A percentile compares a stretch with the other conserved stretches of the same genome.
phyloP scores from a whole-genome alignment of 176 grass and related monocot genomes.

The Avena eriantha region DNA sequence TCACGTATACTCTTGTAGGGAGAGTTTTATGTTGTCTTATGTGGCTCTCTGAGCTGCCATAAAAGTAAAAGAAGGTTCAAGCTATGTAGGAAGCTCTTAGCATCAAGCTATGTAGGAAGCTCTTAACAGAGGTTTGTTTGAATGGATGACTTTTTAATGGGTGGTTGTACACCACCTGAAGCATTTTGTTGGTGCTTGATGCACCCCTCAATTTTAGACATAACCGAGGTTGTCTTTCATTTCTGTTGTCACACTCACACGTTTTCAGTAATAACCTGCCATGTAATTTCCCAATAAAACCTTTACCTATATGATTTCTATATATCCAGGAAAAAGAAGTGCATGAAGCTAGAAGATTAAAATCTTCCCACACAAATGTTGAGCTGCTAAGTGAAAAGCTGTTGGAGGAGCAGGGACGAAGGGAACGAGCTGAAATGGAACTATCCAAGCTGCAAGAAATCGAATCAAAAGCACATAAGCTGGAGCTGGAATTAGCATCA shows the following conservation, averaged over 20 bases:
- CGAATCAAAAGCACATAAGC: constrained; percentile 68
- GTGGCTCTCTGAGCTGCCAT: constrained; percentile 16
- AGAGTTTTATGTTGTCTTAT: constrained; percentile 11
- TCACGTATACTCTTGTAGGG: constrained; percentile 9
- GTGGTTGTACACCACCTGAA: neutral
- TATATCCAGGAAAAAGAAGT: constrained; percentile 82
- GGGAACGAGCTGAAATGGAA: constrained; percentile 76
- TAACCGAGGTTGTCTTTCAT: constrained; percentile 6
- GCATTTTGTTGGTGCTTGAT: constrained; percentile 21
- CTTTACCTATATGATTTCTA: constrained; percentile 41
- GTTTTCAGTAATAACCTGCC: constrained; percentile 1
- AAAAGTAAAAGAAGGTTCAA: neutral
- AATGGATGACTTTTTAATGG: neutral
- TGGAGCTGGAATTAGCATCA: constrained; percentile 82
- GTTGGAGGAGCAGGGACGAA: constrained; percentile 76
- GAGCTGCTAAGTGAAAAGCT: constrained; percentile 94
- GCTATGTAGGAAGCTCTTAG: constrained; percentile 33
- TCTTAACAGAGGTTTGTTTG: constrained; percentile 13
- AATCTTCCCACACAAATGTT: constrained; percentile 79
- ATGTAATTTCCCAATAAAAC: neutral
- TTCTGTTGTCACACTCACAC: neutral
- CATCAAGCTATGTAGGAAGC: constrained; percentile 35
- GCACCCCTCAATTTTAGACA: constrained; percentile 35
- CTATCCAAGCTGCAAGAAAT: constrained; percentile 77
- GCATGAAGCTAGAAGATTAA: constrained; percentile 81